Evolutionary conservation across 805 yeast genomes (phyloP).

Genomic region (Maudiozyma turicensis): DNA sequence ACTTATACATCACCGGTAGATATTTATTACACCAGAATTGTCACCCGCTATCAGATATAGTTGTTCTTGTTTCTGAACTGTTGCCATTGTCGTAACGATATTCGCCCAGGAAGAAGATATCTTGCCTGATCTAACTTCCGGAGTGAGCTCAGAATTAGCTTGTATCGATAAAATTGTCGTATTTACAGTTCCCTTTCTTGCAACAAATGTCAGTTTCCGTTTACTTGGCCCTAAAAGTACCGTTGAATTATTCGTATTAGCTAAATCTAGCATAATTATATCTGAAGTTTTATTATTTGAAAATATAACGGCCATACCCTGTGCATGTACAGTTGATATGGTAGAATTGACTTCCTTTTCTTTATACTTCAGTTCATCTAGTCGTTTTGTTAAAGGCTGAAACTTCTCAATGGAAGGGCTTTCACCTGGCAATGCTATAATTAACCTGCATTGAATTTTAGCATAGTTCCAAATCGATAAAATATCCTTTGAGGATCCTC

Average conservation of each 20-base stretch:
- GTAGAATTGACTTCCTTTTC: not conserved
- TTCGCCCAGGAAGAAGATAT: not conserved
- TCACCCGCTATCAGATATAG: not conserved
- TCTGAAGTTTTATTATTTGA: conserved; percentile 13
- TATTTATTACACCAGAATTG: conserved; percentile 1
- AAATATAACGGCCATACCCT: conserved; percentile 11
- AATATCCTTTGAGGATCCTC: conserved; percentile 54
- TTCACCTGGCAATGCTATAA: conserved; percentile 24
- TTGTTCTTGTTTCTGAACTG: not conserved
- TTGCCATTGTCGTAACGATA: not conserved
- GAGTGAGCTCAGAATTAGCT: not conserved
- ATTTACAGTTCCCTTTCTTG: conserved; percentile 16
- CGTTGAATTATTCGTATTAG: conserved; percentile 6
- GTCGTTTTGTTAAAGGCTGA: conserved; percentile 8
- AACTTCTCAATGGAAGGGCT: conserved; percentile 17
- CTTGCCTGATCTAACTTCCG: not conserved
- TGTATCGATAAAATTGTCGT: conserved; percentile 9
- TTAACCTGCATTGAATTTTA: conserved; percentile 44
- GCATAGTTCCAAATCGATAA: conserved; percentile 72
- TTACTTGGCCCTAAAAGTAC: conserved; percentile 6
- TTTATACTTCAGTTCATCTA: conserved; percentile 5
- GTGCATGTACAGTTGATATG: conserved; percentile 2
- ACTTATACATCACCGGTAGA: not conserved
- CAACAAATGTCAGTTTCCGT: conserved; percentile 2
- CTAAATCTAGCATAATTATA: conserved; percentile 13